phyloP scores from a whole-genome alignment of 2,329 filamentous ascomycete species.

The Massarina eburnea region DNA sequence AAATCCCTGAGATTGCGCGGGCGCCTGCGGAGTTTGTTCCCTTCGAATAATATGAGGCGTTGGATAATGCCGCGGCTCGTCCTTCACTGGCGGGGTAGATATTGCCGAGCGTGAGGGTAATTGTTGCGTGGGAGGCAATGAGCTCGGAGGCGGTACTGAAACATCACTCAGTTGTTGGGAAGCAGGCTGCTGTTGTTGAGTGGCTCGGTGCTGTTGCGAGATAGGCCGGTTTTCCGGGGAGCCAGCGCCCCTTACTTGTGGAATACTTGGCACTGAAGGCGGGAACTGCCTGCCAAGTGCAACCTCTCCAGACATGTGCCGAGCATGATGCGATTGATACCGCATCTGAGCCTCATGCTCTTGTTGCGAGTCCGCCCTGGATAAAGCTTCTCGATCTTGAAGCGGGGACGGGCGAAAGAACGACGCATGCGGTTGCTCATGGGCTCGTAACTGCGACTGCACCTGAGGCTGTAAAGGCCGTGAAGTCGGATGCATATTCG shows the following conservation, averaged over 20 bases:
- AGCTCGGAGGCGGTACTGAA: slow-evolving; percentile 19
- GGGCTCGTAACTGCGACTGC: slow-evolving; percentile 24
- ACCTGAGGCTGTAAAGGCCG: slow-evolving; percentile 31
- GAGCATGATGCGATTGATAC: slow-evolving; percentile 28
- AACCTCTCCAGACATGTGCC: slow-evolving; percentile 36
- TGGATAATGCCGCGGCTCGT: slow-evolving; percentile 34
- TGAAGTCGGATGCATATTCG: slow-evolving; percentile 20
- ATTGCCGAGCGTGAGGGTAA: slow-evolving; percentile 25
- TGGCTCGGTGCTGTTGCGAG: slow-evolving; percentile 31
- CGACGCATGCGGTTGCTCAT: slow-evolving; percentile 31
- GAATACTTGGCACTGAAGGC: slow-evolving; percentile 20
- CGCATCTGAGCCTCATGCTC: slow-evolving; percentile 33
- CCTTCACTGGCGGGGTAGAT: slow-evolving; percentile 37
- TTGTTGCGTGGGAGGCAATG: slow-evolving; percentile 22
- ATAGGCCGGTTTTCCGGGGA: slow-evolving; percentile 37
- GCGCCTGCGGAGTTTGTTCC: slow-evolving; percentile 20
- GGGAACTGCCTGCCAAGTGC: slow-evolving; percentile 25
- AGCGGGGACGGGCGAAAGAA: slow-evolving; percentile 26
- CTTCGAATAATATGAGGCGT: slow-evolving; percentile 19
- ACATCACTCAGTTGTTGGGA: slow-evolving; percentile 23
- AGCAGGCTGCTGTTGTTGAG: slow-evolving; percentile 26
- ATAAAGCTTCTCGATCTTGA: slow-evolving; percentile 28
- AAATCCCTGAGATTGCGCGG: slow-evolving; percentile 24
- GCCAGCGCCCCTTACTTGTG: slow-evolving; percentile 26
- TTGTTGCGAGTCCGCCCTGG: slow-evolving; percentile 30